Conservation (phyloP, 371 early-diverging fungal species). For the Apophysomyces elegans region DNA sequence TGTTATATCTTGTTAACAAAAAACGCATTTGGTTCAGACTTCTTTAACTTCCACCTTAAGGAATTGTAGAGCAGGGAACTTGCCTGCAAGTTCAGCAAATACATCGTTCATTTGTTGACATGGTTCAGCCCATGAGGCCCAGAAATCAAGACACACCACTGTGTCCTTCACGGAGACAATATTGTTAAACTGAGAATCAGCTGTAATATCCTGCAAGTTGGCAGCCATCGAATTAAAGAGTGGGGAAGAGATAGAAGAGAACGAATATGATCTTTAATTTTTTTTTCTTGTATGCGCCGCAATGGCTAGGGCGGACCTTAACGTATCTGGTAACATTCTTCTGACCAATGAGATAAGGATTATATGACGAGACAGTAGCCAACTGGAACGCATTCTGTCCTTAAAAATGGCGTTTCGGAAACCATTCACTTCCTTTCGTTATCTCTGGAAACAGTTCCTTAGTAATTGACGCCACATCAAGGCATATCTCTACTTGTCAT, state of each 20-base stretch:
- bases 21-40: not conserved
- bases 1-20: constrained; percentile 22
- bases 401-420: too few relatives aligned
- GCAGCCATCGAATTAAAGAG: constrained; percentile 15
- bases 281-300: too few relatives aligned
- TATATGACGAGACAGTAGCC: too few relatives aligned
- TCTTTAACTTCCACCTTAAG: constrained; percentile 61
- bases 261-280: too few relatives aligned
- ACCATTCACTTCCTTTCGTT: too few relatives aligned
- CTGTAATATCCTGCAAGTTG: constrained; percentile 50
- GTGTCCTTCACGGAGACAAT: constrained; percentile 35
- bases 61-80: constrained; percentile 77
- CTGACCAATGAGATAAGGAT: too few relatives aligned
- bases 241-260: not conserved
- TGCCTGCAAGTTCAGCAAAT: constrained; percentile 80
- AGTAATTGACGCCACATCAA: too few relatives aligned
- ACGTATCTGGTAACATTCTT: too few relatives aligned
- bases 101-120: constrained; percentile 92
- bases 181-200: constrained; percentile 43
- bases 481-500: too few relatives aligned
- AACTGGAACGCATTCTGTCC: too few relatives aligned
- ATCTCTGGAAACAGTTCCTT: too few relatives aligned
- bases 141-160: constrained; percentile 77
- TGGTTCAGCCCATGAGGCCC: constrained; percentile 90
- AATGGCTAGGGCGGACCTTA: too few relatives aligned